These are phyloP conservation scores for Mycena maculata DNA, from an alignment of 768 basidiomycete species.

Conservation along the genomic window DNA sequence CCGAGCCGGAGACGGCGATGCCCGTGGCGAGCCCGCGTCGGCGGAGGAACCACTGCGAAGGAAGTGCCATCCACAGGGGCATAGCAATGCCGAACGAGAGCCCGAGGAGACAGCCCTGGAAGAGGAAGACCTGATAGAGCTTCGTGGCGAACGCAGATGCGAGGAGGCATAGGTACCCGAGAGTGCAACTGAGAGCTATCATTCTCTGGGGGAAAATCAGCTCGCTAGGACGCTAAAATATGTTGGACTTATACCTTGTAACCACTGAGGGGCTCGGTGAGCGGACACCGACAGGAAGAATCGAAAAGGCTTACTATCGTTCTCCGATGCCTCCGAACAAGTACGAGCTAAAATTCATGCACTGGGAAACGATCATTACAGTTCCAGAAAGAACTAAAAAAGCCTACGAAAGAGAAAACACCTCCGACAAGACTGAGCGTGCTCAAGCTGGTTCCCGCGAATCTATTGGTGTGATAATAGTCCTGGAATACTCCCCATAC, in stretches of 20 bases:
- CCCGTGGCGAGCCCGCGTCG: slow-evolving; percentile 48
- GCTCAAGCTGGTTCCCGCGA: slow-evolving; percentile 35
- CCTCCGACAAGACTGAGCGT: slow-evolving; percentile 40
- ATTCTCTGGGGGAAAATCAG: slow-evolving; percentile 36
- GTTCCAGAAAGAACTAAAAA: neutral
- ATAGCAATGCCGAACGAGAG: slow-evolving; percentile 37
- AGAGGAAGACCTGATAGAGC: slow-evolving; percentile 46
- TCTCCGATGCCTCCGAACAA: slow-evolving; percentile 47
- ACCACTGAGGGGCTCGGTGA: slow-evolving; percentile 29
- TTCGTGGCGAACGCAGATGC: slow-evolving; percentile 46
- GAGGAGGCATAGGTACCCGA: slow-evolving; percentile 43
- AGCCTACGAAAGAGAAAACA: slow-evolving; percentile 37
- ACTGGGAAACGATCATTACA: slow-evolving; percentile 27
- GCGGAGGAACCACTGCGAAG: slow-evolving; percentile 49
- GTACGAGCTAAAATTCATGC: slow-evolving; percentile 41
- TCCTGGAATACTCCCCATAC: slow-evolving; percentile 48
- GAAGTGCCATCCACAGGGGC: slow-evolving; percentile 47
- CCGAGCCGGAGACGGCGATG: slow-evolving; percentile 47
- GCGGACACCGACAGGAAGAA: neutral
- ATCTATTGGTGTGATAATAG: slow-evolving; percentile 42
- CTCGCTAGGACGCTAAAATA: neutral
- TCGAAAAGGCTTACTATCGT: slow-evolving; percentile 41
- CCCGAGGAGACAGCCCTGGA: slow-evolving; percentile 40
- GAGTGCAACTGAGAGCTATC: slow-evolving; percentile 43
- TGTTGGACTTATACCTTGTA: slow-evolving; percentile 29